Evolutionary conservation across 495 filamentous ascomycete genomes (phyloP), one percentile per base, ranked within the genome.

Genomic region (Aspergillus diversus): DNA sequence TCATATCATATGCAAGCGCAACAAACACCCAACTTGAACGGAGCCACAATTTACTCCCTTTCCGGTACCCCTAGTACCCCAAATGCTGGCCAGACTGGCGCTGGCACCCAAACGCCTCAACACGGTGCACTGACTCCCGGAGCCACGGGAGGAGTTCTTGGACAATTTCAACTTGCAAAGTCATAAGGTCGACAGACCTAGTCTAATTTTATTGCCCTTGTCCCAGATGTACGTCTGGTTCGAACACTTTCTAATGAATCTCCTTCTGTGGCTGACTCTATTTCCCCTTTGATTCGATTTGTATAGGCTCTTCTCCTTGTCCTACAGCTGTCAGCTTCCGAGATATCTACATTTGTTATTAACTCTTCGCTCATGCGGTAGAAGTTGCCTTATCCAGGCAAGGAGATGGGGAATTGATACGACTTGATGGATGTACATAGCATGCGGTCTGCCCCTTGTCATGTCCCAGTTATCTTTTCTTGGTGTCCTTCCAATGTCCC

Each of bases 21-120:
- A 55, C 74, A 75, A 62, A 86, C 80, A 54, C 84, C 77, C 54
- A 84, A 81, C 49, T 76, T 85, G 43, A 87, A 88, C 59, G 84
- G 84, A 43, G 84, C 81, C 17, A 83, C 81, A 7, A 84, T 85
- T 60, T 85, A 85, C 67, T 81, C 75, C 62, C 64, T 77, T 15
- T 81, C 84, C 49, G 89, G 85, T 34, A 82, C 86, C 4, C 90
- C 90, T 11, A 90, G 89, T 71, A 93, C 90, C 8, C 90, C 90
- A 0, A 90, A 87, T 60, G 75, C 87, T 73, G 42, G 78, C 60
- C 42, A 82, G 74, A 61, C 81, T 73, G 59, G 79, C 11, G n/a
- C 39, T 81, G 48, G 89, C 73, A 47, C 83, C 71, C 75, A 91
- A 1, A 86, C 82, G 6, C 84, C 85, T 13, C 81, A 84, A 58